phyloP scores from a whole-genome alignment of 148 eudicot species.

The Vaccinium macrocarpon region DNA sequence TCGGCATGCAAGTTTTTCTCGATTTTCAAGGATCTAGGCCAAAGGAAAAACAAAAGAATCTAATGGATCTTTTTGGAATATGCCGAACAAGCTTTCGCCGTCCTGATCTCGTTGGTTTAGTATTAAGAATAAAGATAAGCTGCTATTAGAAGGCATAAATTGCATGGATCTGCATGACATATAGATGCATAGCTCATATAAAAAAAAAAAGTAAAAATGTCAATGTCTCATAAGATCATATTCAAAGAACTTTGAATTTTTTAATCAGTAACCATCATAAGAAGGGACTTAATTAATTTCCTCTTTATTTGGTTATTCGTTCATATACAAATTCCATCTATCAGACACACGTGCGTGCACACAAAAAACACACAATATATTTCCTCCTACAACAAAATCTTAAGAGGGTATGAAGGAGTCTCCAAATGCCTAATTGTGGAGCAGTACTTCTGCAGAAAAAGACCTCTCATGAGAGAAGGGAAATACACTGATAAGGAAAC shows the following conservation, averaged over 20 bases:
- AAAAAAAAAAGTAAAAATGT: neutral
- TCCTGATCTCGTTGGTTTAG: neutral
- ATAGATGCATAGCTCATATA: neutral
- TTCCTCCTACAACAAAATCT: neutral
- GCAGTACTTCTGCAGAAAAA: neutral
- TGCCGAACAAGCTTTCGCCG: neutral
- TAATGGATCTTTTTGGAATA: neutral
- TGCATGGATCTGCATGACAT: neutral
- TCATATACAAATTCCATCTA: neutral
- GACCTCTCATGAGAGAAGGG: neutral
- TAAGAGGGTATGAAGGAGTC: neutral
- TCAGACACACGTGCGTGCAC: neutral
- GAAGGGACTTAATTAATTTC: neutral
- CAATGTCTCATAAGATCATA: neutral
- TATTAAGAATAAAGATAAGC: neutral
- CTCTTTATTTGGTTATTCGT: neutral
- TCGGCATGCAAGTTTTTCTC: no score
- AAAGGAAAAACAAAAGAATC: neutral
- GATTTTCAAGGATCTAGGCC: neutral
- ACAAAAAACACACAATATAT: neutral
- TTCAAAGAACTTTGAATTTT: neutral
- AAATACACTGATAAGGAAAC: neutral
- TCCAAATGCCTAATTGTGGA: neutral
- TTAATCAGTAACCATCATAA: neutral
- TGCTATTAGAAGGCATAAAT: neutral